These are phyloP conservation scores for Pseudogymnoascus sp. DNA, from an alignment of 2,329 filamentous ascomycete genomes.

Conservation along the genomic window DNA sequence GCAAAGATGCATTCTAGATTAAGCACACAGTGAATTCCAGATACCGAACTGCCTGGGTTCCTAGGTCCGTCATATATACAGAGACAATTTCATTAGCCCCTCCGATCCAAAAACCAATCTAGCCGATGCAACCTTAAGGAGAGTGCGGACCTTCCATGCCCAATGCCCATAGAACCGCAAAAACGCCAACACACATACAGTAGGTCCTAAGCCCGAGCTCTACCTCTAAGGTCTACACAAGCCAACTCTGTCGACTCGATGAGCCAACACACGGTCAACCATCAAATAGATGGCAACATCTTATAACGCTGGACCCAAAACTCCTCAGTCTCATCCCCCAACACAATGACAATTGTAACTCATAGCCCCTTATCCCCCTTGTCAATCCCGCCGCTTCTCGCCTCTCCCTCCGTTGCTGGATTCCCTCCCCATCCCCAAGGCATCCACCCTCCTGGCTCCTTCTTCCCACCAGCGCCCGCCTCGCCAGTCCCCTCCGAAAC, in stretches of 20 bases:
- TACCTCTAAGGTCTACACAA: constrained; percentile 11
- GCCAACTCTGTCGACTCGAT: constrained; percentile 4
- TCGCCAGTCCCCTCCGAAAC: constrained; percentile 32
- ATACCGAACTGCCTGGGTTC: not conserved
- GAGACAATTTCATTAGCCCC: not conserved
- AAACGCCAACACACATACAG: constrained; percentile 6
- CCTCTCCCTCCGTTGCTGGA: constrained; percentile 12
- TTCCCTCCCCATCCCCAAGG: constrained; percentile 39
- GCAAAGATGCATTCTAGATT: not conserved
- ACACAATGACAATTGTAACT: constrained; percentile 2
- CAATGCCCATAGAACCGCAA: not conserved
- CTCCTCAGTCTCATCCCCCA: not conserved
- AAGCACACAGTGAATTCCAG: not conserved
- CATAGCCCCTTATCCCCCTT: constrained; percentile 1
- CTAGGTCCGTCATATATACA: not conserved
- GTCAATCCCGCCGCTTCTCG: not conserved
- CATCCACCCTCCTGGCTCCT: constrained; percentile 36
- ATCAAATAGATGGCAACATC: constrained; percentile 10
- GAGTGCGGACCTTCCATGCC: not conserved
- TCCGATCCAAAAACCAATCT: not conserved
- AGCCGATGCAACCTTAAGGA: not conserved
- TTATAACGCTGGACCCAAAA: not conserved
- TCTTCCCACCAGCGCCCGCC: constrained; percentile 23
- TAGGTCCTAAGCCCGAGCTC: constrained; percentile 14
- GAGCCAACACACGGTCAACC: constrained; percentile 14